Base-by-base conservation (phyloP, 2,329 filamentous ascomycete genomes). In the Orbilia oligospora region DNA sequence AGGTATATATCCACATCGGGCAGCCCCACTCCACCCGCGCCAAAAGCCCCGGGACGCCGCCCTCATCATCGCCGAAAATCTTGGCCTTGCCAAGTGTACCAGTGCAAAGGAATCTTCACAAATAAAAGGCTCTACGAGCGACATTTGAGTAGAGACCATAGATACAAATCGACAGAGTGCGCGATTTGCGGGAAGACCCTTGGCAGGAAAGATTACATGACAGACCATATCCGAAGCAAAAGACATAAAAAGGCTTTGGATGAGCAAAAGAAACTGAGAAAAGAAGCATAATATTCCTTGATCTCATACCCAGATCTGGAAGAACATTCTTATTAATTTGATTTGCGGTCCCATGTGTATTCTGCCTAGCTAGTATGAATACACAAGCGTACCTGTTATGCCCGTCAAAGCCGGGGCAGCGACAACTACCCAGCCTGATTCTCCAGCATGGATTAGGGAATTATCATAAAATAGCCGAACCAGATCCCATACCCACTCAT, bases 161-260 rank as follows among this genome's bases (percentile, higher is more conserved):
- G 48, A 53, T 44, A 38, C n/a, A 78, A 65, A 10, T 68, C 68
- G 1, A 68, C 64, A 3, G 20, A 27, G 46, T 78, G 75, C 46
- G 1, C 14, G 10, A 5, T 56, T 12, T 78, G 75, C n/a, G 68
- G 55, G 0, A 61, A 61, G 24, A 55, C 33, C 24, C 46, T 78
- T 1, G 75, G 75, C 9, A 44, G 75, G 3, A 68, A 69, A 24
- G 75, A 78, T 51, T 78, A 78, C 18, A 53, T 78, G 61, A 22
- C 63, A 30, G 75, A 78, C 56, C 75, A 78, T 24, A 20, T 69
- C 5, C 18, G 63, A 12, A 78, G 75, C 46, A 14, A 38, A 20
- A 41, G 68, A 22, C 75, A 78, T 30, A 5, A 12, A 16, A 48
- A 6, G 3, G 75, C 73, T 0, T n/a, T 71, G n/a, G 36, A 63